Percentiles rank a stretch among this genome's conserved stretches.
phyloP scores from a whole-genome alignment of 75 land plant species.

The Pinus tabuliformis region DNA sequence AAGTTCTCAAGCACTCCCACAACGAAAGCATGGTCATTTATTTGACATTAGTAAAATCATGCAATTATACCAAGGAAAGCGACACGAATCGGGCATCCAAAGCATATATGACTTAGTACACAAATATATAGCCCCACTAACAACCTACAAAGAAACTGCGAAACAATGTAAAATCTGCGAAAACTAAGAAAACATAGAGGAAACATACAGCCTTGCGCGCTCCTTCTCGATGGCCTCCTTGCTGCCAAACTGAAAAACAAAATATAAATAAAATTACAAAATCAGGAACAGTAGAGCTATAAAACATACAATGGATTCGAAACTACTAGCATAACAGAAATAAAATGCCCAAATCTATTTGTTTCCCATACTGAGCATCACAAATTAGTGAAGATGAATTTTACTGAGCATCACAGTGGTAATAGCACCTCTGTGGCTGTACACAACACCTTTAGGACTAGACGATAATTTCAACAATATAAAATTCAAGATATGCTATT shows the following conservation, averaged over 20 bases:
- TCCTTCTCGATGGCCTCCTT: constrained; percentile 58
- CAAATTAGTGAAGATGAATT: background rate
- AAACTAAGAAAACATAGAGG: constrained; percentile 8
- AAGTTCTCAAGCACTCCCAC: too few relatives aligned
- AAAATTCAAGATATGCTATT: too few relatives aligned
- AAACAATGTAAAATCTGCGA: background rate
- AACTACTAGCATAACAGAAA: background rate
- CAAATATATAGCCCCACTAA: background rate
- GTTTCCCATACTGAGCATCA: background rate
- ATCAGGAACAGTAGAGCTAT: background rate
- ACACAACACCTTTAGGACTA: too few relatives aligned
- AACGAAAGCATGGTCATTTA: too few relatives aligned
- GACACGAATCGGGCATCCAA: background rate
- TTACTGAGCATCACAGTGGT: too few relatives aligned
- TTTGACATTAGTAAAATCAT: too few relatives aligned
- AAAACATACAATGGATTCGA: background rate
- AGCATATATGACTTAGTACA: background rate
- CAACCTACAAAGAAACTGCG: background rate
- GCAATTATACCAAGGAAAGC: background rate
- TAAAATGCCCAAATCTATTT: background rate
- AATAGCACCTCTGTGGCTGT: too few relatives aligned
- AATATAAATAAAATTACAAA: background rate
- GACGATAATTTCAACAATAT: too few relatives aligned
- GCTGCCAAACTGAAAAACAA: constrained; percentile 27
- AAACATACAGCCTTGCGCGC: constrained; percentile 46